Percentiles rank a stretch among this genome's conserved stretches.
Evolutionary conservation across 2,329 filamentous ascomycete species (phyloP).

Genomic region (Lecanosticta acicola): DNA sequence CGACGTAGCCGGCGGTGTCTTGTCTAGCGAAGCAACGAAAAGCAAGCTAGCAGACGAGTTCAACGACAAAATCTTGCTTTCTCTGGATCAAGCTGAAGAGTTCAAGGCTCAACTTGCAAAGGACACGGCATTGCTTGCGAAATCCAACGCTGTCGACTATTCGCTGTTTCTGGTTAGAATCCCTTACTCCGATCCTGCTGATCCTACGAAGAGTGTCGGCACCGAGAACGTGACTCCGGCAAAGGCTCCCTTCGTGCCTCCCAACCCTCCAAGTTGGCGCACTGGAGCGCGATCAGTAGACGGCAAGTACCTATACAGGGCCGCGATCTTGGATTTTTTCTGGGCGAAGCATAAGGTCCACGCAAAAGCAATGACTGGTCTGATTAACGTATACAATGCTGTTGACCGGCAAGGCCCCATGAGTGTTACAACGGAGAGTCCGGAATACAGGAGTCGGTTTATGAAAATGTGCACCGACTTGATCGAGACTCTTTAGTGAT

Average conservation of each 20-base stretch:
- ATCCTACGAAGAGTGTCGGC: slow-evolving; percentile 1
- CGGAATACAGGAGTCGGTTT: slow-evolving; percentile 60
- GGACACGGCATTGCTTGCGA: slow-evolving; percentile 59
- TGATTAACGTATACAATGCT: slow-evolving; percentile 52
- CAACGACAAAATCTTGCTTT: slow-evolving; percentile 58
- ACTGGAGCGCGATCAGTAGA: slow-evolving; percentile 57
- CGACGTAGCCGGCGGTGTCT: slow-evolving; percentile 59
- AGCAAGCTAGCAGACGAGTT: slow-evolving; percentile 63
- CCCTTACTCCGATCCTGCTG: slow-evolving; percentile 30
- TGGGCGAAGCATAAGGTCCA: slow-evolving; percentile 69
- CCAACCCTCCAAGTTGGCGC: slow-evolving; percentile 48
- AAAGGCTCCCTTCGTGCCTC: slow-evolving; percentile 26
- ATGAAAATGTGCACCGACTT: slow-evolving; percentile 48
- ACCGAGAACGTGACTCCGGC: not conserved
- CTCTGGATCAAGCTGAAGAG: slow-evolving; percentile 49
- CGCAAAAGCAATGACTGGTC: slow-evolving; percentile 59
- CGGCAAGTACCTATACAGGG: slow-evolving; percentile 62
- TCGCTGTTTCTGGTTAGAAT: slow-evolving; percentile 65
- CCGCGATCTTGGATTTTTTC: slow-evolving; percentile 68
- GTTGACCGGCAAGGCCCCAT: slow-evolving; percentile 62
- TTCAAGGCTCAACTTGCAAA: slow-evolving; percentile 52
- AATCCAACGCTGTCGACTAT: slow-evolving; percentile 66
- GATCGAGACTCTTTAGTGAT: slow-evolving; percentile 29
- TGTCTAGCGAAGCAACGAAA: slow-evolving; percentile 61
- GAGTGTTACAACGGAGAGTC: slow-evolving; percentile 65